Evolutionary conservation across 805 yeast species (phyloP), one percentile per base, ranked within the genome.

Genomic region (Metschnikowia amazonensis): DNA sequence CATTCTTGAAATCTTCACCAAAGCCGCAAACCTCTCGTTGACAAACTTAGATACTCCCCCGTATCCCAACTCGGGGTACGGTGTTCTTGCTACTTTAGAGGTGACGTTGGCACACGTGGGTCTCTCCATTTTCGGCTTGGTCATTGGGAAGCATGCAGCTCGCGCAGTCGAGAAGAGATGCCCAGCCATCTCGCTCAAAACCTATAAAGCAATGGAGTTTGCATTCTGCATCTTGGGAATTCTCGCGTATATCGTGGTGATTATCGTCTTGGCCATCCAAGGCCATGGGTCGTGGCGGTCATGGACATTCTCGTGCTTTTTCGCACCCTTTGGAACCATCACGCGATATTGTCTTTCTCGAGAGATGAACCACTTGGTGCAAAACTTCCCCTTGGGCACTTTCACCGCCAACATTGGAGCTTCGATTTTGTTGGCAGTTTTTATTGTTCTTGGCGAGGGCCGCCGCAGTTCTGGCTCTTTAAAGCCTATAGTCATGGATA

Each of bases 261-360:
- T 79, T 11, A 75, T 80, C 2, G 60, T 82, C 5, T 63, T 63
- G 64, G 57, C 71, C 50, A 70, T 49, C 36, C 64, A 36, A 48
- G 62, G 62, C 14, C 40, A 51, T 29, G 62, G 69, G 28, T 45
- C 60, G 44, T 82, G 89, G 76, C 77, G 95, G 47, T 51, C 66
- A 6, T 89, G 95, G 92, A 79, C 86, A 3, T 70, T 88, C 47
- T 64, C 83, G 3, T 70, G 81, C 18, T 60, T 84, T 3, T 81
- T 89, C 56, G 82, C 88, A 0, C 89, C 95, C 0, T 67, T 82
- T 50, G 97, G 88, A 0, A 82, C 88, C 2, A 65, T 76, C 51
- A 23, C 69, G 4, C 66, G 97, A 34, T 86, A 62, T 57, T 72
- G 76, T 48, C 55, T 84, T 4, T 70, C 89, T 2, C 71, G 67